These are phyloP conservation scores for Fagopyrum tataricum DNA, from an alignment of 148 eudicot genomes.

Conservation along the genomic window DNA sequence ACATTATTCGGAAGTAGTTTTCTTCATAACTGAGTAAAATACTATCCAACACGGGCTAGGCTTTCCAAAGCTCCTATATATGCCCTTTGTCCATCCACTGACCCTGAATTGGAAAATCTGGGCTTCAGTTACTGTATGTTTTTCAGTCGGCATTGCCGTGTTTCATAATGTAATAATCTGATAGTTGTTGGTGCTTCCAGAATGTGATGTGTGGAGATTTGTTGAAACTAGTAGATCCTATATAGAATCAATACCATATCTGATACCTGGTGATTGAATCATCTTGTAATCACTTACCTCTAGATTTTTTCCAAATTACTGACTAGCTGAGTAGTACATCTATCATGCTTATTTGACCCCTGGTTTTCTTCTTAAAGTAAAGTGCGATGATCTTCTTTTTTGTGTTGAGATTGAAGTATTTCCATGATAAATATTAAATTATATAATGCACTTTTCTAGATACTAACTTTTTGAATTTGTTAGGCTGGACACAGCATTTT, in stretches of 20 bases:
- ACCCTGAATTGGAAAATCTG: neutral
- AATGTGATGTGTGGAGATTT: too few species aligned
- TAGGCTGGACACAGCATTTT: slow-evolving; percentile 81
- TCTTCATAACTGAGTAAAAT: neutral
- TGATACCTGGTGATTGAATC: too few species aligned
- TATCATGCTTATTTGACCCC: neutral
- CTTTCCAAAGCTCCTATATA: neutral
- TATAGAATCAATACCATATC: neutral
- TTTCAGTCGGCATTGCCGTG: too few species aligned
- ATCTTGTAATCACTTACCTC: too few species aligned
- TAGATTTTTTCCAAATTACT: neutral
- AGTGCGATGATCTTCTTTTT: neutral
- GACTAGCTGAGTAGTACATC: neutral
- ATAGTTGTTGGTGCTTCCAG: neutral
- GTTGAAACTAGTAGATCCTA: neutral
- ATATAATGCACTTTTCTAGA: too few species aligned
- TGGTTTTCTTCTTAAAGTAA: neutral
- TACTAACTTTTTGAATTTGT: slow-evolving; percentile 8
- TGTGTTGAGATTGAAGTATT: neutral
- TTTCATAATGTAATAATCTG: too few species aligned
- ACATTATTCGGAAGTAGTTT: too few species aligned
- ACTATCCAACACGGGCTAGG: neutral
- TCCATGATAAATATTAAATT: too few species aligned
- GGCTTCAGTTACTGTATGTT: too few species aligned
- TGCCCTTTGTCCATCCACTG: neutral